These are phyloP conservation scores for Cadophora luteo-olivacea DNA, from an alignment of 2,329 filamentous ascomycete species.

Conservation along the genomic window DNA sequence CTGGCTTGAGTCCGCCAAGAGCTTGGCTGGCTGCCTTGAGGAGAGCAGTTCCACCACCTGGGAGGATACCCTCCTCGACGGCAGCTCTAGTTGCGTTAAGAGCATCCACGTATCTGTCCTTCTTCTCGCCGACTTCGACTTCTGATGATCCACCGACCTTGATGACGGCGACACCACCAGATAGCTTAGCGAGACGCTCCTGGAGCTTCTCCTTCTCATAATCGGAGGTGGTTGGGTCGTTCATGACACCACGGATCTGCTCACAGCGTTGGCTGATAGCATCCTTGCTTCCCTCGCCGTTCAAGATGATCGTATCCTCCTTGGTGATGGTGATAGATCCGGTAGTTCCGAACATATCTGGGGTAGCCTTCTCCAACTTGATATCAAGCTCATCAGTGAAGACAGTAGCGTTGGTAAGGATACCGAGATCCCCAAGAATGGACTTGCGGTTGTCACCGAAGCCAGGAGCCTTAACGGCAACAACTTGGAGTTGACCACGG, in stretches of 20 bases:
- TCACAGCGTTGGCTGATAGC: conserved; percentile 93
- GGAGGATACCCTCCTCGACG: conserved; percentile 98
- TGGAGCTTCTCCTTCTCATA: conserved; percentile 99
- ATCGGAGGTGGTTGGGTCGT: conserved; percentile 91
- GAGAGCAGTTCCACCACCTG: conserved; percentile 96
- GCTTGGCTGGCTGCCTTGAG: conserved; percentile 96
- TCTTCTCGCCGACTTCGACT: conserved; percentile 99
- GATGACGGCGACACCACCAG: conserved; percentile 98
- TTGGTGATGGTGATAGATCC: conserved; percentile 99
- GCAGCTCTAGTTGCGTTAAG: conserved; percentile 97
- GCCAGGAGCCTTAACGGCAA: conserved; percentile 97
- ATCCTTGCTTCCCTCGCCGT: conserved; percentile 96
- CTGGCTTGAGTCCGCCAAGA: conserved; percentile 79
- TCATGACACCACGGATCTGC: conserved; percentile 97
- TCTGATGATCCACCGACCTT: conserved; percentile 98
- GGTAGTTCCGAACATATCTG: conserved; percentile 95
- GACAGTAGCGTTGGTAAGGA: conserved; percentile 95
- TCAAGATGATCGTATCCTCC: conserved; percentile 98
- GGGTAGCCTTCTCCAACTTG: conserved; percentile 97
- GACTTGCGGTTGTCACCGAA: conserved; percentile 99
- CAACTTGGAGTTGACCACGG: conserved; percentile 97
- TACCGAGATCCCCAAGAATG: conserved; percentile 94
- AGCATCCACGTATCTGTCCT: conserved; percentile 98
- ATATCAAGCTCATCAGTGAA: conserved; percentile 98
- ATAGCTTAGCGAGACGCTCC: conserved; percentile 99